Base-by-base conservation (phyloP, 257 asterid species). In the Cordia subcordata region DNA sequence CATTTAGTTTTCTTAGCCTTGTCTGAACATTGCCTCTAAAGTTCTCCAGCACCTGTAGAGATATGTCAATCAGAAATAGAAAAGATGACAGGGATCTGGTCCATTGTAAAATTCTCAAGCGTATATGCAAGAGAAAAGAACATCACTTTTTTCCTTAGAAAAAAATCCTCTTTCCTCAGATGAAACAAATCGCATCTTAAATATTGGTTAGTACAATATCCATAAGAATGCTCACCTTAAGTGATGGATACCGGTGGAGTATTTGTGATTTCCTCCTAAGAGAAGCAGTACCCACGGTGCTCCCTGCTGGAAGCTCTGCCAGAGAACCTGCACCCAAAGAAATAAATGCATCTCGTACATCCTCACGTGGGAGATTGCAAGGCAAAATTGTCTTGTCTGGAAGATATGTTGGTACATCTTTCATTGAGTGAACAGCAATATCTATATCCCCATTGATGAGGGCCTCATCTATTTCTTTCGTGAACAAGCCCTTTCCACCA, bases 341-440 rank as follows among this genome's bases (percentile, higher is more conserved):
- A 55, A 89, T 93, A 67, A 93, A 93, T 18, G 96, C 99, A 75
- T 93, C 99, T 3, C 97, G 82, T 33, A 86, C 97, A 64, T 93
- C 99, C 78, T 93, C 99, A 54, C 99, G 83, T 12, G 95, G 94
- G 47, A 93, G 96, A 74, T 93, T 93, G 81, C 99, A 93, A 8
- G 97, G 99, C 39, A 93, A 61, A 57, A 89, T 81, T 13, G 79
- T 93, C 61, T 81, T 78, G 8, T 85, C 82, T 0, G 99, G 99
- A 57, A 93, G 82, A 85, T 93, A 93, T 11, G 97, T 93, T 0
- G 97, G 99, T 19, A 93, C 97, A 69, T 93, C 97, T 77, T 93
- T 93, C 99, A 93, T 89, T 17, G 99, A 89, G 82, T 93, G 99
- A 23, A 93, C 97, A 64, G 99, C 97, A 53, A 89, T 93, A 69